Conservation (phyloP, 1,284 basidiomycete genomes). For the Pseudozyma flocculosa region DNA sequence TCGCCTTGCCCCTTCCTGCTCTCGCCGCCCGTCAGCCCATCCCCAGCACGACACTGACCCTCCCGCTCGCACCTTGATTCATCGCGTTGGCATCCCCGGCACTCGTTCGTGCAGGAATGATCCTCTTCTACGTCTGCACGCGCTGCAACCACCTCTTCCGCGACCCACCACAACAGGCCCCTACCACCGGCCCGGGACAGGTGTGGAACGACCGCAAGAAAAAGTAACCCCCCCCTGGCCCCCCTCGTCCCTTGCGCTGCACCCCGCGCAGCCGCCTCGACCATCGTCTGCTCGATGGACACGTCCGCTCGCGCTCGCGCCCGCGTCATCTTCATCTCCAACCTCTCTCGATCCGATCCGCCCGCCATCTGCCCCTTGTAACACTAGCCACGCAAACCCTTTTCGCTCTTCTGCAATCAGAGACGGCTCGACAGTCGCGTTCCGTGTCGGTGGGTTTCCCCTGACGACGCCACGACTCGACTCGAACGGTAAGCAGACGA, state of each 20-base stretch:
- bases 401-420: too few species aligned
- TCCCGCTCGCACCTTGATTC: background rate
- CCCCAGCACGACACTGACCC: background rate
- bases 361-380: too few species aligned
- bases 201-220: conserved; percentile 42
- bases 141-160: conserved; percentile 50
- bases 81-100: background rate
- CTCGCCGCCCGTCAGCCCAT: background rate
- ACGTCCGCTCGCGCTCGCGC: too few species aligned
- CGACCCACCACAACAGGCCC: conserved; percentile 31
- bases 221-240: conserved; percentile 8
- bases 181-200: conserved; percentile 23
- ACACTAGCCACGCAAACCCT: too few species aligned
- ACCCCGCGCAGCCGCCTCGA: too few species aligned
- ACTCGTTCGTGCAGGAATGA: conserved; percentile 30
- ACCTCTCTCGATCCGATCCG: too few species aligned
- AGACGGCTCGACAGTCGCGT: too few species aligned
- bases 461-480: too few species aligned
- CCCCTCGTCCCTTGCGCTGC: background rate
- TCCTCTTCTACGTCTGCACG: conserved; percentile 54
- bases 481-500: too few species aligned
- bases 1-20: background rate
- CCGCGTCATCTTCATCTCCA: too few species aligned
- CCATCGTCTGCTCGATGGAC: too few species aligned
- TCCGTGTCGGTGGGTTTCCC: too few species aligned